Evolutionary conservation across 371 early-diverging fungal genomes (phyloP), one percentile per base, ranked within the genome.

Genomic region (Batkoa obscura): DNA sequence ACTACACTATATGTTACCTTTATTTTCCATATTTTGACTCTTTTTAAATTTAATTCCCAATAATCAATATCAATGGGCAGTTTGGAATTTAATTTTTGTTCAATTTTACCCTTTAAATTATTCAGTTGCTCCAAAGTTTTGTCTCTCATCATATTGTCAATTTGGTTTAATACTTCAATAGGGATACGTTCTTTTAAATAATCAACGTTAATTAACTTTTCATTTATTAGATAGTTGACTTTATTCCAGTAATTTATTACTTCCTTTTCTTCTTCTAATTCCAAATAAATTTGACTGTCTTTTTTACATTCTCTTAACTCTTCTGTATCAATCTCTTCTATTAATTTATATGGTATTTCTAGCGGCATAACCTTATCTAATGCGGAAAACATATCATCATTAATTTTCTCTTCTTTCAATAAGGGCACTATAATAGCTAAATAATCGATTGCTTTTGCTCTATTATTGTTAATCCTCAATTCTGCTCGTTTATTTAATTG

Each of bases 401-500:
- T 59, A 13, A 54, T 35, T 0, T 67, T 69, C 39, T 74, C 75
- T 45, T 73, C 68, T 9, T 75, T 64, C 58, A 83, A 82, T 39
- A 79, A 68, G 0, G 86, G 84, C 23, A 23, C 64, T 62, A 89
- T 88, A 74, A 90, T 84, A 2, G 92, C 91, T 50, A 93, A 62
- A n/a, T 89, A 70, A 66, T 94, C 95, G 58, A 94, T 87, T 0
- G 94, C 87, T 55, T 85, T 86, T 13, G 91, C 86, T 8, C 94
- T 68, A n/a, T 79, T 79, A 59, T 84, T 83, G 56, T 76, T 78
- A 58, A 93, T 85, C 32, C 94, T 75, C 59, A 94, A 89, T 60
- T 89, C 88, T 0, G 95, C 94, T 23, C 95, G 75, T 39, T 71
- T 67, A 60, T 89, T 91, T 0, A 90, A 89, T 68, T 93, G 94